Base-by-base conservation (phyloP, 768 basidiomycete genomes). In the Suillus plorans region DNA sequence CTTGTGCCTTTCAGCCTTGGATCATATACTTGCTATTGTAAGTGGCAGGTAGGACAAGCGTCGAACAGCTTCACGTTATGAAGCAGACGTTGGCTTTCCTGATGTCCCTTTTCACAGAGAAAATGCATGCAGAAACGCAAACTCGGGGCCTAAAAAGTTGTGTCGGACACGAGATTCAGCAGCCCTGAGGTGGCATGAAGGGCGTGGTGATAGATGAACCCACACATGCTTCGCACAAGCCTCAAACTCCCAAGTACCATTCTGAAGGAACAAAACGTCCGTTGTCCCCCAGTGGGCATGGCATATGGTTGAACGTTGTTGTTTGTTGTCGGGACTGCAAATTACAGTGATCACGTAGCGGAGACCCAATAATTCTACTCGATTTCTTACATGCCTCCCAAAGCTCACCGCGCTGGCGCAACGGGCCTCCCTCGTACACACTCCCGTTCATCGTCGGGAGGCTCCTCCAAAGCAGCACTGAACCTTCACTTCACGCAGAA, bases 401-500 rank as follows among this genome's bases (percentile, higher is more conserved):
- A 84, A 77, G 70, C 78, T 59, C 82, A 85, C 69, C 80, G 84
- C 70, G 72, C 79, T 47, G 76, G 79, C 56, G 74, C 80, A 60
- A 74, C 84, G 42, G 80, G 78, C 62, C 80, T 80, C 52, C 78
- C 82, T 65, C 87, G 87, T 70, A 78, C 86, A 3, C 89, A 90
- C 70, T 87, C 89, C 31, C 85, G 89, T 69, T 81, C 84, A 22
- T 84, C 86, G 59, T 90, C 89, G 4, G 73, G 75, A 5, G 77
- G 80, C 28, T 81, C 83, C 42, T 84, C 86, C 20, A 88, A 84
- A 72, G 75, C 87, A 20, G 82, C 81, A 20, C 69, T 84, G 60
- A 89, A 85, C 70, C 80, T 91, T 16, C 88, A 89, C 53, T 80
- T 91, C 64, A 90, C 90, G 0, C 86, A 89, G 78, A 89, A 87